A percentile compares a stretch with the other conserved stretches of the same genome.
Conservation (phyloP, 1,284 basidiomycete species). For the Cutaneotrichosporon sp. region DNA sequence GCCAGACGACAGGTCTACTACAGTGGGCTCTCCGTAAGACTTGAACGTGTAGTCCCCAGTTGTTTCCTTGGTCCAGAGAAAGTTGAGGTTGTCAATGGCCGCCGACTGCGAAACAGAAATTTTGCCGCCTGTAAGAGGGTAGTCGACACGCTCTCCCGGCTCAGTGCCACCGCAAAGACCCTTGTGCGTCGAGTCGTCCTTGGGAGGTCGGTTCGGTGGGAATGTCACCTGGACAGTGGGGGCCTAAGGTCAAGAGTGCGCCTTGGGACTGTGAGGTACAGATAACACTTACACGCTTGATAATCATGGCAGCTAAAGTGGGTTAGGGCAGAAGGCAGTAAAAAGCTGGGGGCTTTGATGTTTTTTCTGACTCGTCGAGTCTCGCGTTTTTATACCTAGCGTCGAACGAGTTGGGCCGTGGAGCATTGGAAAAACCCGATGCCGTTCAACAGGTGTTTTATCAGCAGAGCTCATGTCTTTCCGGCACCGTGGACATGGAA, state of each 20-base stretch:
- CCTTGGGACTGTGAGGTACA: too few relatives aligned
- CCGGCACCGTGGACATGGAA: too few relatives aligned
- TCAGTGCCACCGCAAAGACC: slow-evolving; percentile 4
- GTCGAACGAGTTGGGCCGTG: too few relatives aligned
- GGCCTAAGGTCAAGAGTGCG: not conserved
- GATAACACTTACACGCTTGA: too few relatives aligned
- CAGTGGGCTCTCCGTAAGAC: slow-evolving; percentile 21
- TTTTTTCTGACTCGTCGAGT: too few relatives aligned
- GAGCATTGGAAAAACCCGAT: too few relatives aligned
- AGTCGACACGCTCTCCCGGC: slow-evolving; percentile 5
- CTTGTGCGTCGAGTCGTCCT: slow-evolving; percentile 1
- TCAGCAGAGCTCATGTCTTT: too few relatives aligned
- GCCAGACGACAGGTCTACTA: slow-evolving; percentile 22
- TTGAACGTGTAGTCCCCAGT: slow-evolving; percentile 18
- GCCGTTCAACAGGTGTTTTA: too few relatives aligned
- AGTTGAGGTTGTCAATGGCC: slow-evolving; percentile 67
- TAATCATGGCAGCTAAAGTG: too few relatives aligned
- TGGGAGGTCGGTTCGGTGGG: not conserved
- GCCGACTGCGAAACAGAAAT: slow-evolving; percentile 42
- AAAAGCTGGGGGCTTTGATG: too few relatives aligned
- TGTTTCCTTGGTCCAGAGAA: slow-evolving; percentile 52
- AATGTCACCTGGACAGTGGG: slow-evolving; percentile 1
- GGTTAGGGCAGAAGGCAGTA: too few relatives aligned
- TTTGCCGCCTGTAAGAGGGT: slow-evolving; percentile 13
- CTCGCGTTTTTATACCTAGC: too few relatives aligned